These are phyloP conservation scores for Aspergillus sp. DNA, from an alignment of 2,329 filamentous ascomycete genomes.

Conservation along the genomic window DNA sequence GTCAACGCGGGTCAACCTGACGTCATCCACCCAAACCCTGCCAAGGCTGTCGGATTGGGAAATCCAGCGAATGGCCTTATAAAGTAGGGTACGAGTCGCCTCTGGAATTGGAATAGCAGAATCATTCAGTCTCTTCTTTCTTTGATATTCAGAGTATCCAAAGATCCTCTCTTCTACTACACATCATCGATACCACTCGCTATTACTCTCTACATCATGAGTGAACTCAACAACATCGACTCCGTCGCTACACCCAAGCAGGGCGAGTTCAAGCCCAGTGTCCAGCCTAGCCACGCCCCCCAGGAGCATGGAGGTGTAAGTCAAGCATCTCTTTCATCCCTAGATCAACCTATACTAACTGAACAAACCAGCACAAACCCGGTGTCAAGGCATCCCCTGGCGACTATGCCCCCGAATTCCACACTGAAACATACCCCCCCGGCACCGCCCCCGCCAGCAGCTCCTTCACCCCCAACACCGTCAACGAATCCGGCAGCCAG, in stretches of 20 bases:
- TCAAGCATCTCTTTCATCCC: constrained; percentile 38
- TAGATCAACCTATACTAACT: neutral
- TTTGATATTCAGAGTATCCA: too few species aligned
- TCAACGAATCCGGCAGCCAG: constrained; percentile 30
- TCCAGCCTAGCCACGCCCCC: neutral
- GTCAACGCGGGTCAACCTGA: constrained; percentile 14
- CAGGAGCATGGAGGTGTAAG: constrained; percentile 11
- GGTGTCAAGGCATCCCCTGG: constrained; percentile 52
- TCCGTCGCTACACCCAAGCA: constrained; percentile 45
- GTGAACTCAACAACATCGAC: constrained; percentile 40
- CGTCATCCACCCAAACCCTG: constrained; percentile 9
- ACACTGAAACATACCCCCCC: constrained; percentile 52
- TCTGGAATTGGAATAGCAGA: neutral
- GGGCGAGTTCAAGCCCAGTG: constrained; percentile 49
- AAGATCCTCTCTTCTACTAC: too few species aligned
- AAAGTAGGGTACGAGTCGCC: neutral
- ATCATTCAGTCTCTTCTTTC: too few species aligned
- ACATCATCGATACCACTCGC: too few species aligned
- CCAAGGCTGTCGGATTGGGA: neutral
- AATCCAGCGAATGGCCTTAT: neutral
- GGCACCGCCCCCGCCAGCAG: constrained; percentile 55
- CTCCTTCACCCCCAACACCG: constrained; percentile 43
- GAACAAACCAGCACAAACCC: constrained; percentile 51
- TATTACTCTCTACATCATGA: constrained; percentile 12
- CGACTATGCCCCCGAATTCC: constrained; percentile 58